Evolutionary conservation across 768 basidiomycete species (phyloP).

Genomic region (Leucocoprinus sp.): DNA sequence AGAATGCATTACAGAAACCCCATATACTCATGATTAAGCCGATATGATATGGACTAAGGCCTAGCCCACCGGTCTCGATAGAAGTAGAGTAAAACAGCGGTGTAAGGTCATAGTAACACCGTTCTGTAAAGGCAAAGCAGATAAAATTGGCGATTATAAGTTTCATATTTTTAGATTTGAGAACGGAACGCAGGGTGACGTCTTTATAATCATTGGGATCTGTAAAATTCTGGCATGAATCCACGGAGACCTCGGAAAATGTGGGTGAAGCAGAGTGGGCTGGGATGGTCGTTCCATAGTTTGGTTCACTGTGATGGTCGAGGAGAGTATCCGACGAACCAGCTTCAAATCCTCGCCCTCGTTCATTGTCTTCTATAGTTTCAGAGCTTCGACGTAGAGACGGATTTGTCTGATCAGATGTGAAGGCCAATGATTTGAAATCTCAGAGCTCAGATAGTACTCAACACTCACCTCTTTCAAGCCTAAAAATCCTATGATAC

Average conservation of each 20-base stretch:
- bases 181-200: constrained; percentile 15
- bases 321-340: constrained; percentile 9
- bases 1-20: constrained; percentile 43
- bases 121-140: constrained; percentile 30
- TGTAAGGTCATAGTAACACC: constrained; percentile 26
- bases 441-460: not conserved
- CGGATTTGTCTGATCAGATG: constrained; percentile 23
- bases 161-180: constrained; percentile 22
- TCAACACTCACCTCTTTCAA: constrained; percentile 42
- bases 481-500: constrained; percentile 25
- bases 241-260: constrained; percentile 8
- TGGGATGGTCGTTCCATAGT: constrained; percentile 14
- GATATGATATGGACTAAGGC: constrained; percentile 52
- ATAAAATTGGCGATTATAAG: constrained; percentile 24
- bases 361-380: constrained; percentile 6
- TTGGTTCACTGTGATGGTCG: not conserved
- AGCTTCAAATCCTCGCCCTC: not conserved
- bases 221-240: constrained; percentile 3
- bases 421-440: no score
- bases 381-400: constrained; percentile 15
- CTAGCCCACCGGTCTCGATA: constrained; percentile 53
- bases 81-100: constrained; percentile 52
- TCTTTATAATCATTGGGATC: constrained; percentile 3
- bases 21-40: constrained; percentile 43
- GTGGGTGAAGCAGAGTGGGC: constrained; percentile 5